Evolutionary conservation across 169 alveolate genomes (phyloP), one percentile per base, ranked within the genome.

Genomic region (Plasmodium gonderi): DNA sequence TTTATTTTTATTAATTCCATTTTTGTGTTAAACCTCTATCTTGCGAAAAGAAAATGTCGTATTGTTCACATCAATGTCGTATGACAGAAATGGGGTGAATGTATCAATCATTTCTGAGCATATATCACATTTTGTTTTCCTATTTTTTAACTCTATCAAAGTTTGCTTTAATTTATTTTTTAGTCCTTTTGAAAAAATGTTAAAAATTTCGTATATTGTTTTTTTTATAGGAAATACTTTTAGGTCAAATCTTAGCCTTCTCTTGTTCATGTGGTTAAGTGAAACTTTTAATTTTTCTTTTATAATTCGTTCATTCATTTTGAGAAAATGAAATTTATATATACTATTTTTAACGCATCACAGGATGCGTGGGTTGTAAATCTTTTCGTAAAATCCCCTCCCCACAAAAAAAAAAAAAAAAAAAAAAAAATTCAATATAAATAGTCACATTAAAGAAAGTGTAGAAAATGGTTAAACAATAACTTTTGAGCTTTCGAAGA

Each of bases 221-320:
- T 76, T 87, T 60, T 76, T 65, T 42, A 87, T 14, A 36, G 93
- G 80, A 33, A 87, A 87, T 38, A n/a, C 68, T 42, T 76, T 76
- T 33, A 77, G 20, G 14, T 77, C 89, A 60, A 87, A 87, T 42
- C 31, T 87, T 75, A 87, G 89, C 42, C 23, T 87, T 45, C 93
- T 51, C 8, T 77, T 87, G 79, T 76, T 87, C 69, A 87, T 31
- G 23, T 87, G 93, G 44, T 49, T 77, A 36, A 87, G 45, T 8
- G 90, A 87, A 23, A 65, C 72, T 38, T 17, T 38, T 36, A 87
- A 87, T 60, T 77, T 74, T 38, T 87, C 89, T 31, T 87, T 83
- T 69, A 83, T 83, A 74, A 12, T 83, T 33, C 65, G 38, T 23
- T 83, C 92, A 44, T 83, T 69, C 92, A 83, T 83, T 83, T 81